phyloP scores from a whole-genome alignment of 192 early-diverging fungal species.

The Coemansia sp. region DNA sequence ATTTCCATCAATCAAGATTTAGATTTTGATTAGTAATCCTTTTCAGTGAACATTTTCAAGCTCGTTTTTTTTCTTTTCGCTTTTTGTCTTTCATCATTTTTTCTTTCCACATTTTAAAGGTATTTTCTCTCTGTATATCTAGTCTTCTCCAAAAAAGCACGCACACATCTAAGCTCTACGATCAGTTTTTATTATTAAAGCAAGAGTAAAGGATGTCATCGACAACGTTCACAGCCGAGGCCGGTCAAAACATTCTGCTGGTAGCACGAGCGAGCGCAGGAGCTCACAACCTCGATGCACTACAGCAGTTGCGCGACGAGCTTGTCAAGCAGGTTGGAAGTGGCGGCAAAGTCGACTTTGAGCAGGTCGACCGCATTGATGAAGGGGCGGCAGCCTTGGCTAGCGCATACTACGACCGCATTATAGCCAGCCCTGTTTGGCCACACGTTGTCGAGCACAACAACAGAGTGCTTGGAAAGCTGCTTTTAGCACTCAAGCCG shows the following conservation, averaged over 20 bases:
- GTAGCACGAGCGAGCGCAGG: constrained; percentile 36
- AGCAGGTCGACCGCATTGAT: constrained; percentile 78
- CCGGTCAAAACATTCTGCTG: constrained; percentile 39
- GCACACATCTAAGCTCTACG: too few species aligned
- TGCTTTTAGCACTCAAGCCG: constrained; percentile 66
- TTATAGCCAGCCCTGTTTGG: constrained; percentile 59
- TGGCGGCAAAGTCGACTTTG: constrained; percentile 72
- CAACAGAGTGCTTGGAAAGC: constrained; percentile 57
- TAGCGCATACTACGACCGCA: constrained; percentile 60
- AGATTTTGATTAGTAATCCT: too few species aligned
- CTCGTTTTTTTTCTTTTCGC: not conserved
- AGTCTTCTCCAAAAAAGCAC: not conserved
- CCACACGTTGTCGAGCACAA: constrained; percentile 67
- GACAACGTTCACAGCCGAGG: constrained; percentile 12
- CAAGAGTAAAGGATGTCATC: not conserved
- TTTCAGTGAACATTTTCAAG: too few species aligned
- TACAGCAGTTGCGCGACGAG: constrained; percentile 52
- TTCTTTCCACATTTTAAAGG: too few species aligned
- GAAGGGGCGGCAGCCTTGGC: constrained; percentile 58
- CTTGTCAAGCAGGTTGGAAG: constrained; percentile 58
- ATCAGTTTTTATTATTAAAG: too few species aligned
- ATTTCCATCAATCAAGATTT: too few species aligned
- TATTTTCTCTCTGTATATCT: not conserved
- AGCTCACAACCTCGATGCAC: constrained; percentile 27
- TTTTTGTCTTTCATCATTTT: not conserved